Conservation (phyloP, 1,139 yeast species). For the Fermentozyma sake region DNA sequence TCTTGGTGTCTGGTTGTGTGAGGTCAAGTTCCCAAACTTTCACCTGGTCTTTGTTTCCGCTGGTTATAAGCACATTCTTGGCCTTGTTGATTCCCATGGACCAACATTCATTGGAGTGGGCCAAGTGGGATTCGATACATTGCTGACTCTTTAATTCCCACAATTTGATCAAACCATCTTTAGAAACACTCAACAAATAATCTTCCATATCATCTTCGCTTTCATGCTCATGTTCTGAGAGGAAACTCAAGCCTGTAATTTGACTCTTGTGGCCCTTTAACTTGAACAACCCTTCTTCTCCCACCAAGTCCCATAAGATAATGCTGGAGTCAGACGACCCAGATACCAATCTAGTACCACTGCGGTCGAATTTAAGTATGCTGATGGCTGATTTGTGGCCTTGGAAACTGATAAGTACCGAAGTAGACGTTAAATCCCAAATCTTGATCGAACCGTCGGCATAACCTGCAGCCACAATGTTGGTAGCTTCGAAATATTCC, state of each 20-base stretch:
- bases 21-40: constrained; percentile 77
- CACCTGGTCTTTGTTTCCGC: constrained; percentile 77
- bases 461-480: constrained; percentile 84
- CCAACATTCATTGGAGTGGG: constrained; percentile 95
- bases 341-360: constrained; percentile 81
- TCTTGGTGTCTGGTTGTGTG: constrained; percentile 44
- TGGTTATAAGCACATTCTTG: constrained; percentile 52
- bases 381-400: constrained; percentile 85
- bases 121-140: constrained; percentile 91
- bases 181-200: constrained; percentile 71
- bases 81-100: constrained; percentile 48
- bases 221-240: constrained; percentile 33
- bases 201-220: constrained; percentile 54
- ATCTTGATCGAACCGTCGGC: constrained; percentile 82
- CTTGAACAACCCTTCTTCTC: constrained; percentile 84
- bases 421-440: constrained; percentile 85
- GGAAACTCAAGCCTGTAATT: constrained; percentile 65
- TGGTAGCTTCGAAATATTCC: constrained; percentile 56
- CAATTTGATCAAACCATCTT: constrained; percentile 84
- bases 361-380: constrained; percentile 60
- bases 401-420: constrained; percentile 73
- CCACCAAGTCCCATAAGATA: constrained; percentile 91
- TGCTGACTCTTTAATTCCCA: constrained; percentile 93
- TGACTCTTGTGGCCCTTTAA: constrained; percentile 87
- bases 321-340: constrained; percentile 84